Conservation (phyloP, 1,284 basidiomycete genomes). For the Chalciporus sp. region DNA sequence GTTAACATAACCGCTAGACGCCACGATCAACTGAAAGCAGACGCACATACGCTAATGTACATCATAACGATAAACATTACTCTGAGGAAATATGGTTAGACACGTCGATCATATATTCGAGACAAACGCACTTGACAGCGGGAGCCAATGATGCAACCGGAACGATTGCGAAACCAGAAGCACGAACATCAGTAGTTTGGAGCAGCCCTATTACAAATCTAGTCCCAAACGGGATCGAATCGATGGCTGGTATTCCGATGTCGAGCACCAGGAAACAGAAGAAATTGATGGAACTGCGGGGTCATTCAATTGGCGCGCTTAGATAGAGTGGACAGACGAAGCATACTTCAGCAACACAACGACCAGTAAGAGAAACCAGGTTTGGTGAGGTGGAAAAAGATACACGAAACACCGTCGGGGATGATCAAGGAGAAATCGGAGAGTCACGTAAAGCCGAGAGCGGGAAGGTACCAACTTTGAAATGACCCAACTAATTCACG, state of each 20-base stretch:
- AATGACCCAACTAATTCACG: conserved; percentile 66
- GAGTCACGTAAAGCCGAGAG: conserved; percentile 76
- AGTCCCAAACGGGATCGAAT: conserved; percentile 69
- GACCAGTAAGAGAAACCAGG: conserved; percentile 85
- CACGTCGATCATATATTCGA: neutral
- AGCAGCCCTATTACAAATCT: conserved; percentile 68
- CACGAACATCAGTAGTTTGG: conserved; percentile 81
- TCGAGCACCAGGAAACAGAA: conserved; percentile 88
- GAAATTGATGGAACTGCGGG: conserved; percentile 76
- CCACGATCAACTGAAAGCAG: conserved; percentile 1
- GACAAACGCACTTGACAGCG: conserved; percentile 71
- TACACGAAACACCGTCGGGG: conserved; percentile 96
- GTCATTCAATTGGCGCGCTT: conserved; percentile 6
- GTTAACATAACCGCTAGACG: conserved; percentile 7
- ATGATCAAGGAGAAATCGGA: conserved; percentile 93
- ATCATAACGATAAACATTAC: conserved; percentile 90
- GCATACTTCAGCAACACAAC: conserved; percentile 70
- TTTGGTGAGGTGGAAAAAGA: conserved; percentile 94
- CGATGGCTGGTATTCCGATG: conserved; percentile 77
- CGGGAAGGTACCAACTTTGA: conserved; percentile 61
- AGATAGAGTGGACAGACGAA: neutral
- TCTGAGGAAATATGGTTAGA: conserved; percentile 38
- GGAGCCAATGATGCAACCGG: conserved; percentile 75
- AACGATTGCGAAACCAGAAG: conserved; percentile 86
- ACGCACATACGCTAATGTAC: conserved; percentile 78